A percentile compares a stretch with the other conserved stretches of the same genome.
Conservation (phyloP, 2,329 filamentous ascomycete genomes). For the Apiospora kogelbergensis region DNA sequence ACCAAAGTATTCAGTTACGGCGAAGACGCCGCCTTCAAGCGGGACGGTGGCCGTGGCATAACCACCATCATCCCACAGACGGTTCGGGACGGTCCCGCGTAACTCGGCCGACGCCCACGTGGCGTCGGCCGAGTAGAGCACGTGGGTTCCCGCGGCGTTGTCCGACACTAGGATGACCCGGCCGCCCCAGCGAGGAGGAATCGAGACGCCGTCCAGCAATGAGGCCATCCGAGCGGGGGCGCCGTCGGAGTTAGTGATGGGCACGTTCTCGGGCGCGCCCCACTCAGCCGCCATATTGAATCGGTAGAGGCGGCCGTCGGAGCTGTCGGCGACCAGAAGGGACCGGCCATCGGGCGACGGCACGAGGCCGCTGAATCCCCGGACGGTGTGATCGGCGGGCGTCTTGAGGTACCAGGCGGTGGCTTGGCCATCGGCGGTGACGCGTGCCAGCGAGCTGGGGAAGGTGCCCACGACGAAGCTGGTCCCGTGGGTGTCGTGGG, state of each 20-base stretch:
- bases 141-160: slow-evolving; percentile 32
- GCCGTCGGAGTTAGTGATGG: slow-evolving; percentile 15
- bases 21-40: slow-evolving; percentile 24
- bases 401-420: slow-evolving; percentile 33
- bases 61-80: slow-evolving; percentile 17
- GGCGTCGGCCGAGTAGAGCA: slow-evolving; percentile 35
- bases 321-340: slow-evolving; percentile 32
- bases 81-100: slow-evolving; percentile 31
- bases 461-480: slow-evolving; percentile 39
- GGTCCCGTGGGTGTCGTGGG: slow-evolving; percentile 35
- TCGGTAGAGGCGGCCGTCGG: slow-evolving; percentile 33
- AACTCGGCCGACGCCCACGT: slow-evolving; percentile 36
- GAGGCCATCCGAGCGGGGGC: slow-evolving; percentile 17
- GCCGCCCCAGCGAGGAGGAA: slow-evolving; percentile 33
- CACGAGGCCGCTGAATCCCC: slow-evolving; percentile 29
- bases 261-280: slow-evolving; percentile 25
- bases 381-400: slow-evolving; percentile 25
- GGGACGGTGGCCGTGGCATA: slow-evolving; percentile 25
- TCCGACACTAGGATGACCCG: slow-evolving; percentile 35
- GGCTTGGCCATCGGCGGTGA: slow-evolving; percentile 29
- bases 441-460: slow-evolving; percentile 35
- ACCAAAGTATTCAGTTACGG: slow-evolving; percentile 26
- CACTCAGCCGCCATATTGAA: slow-evolving; percentile 31
- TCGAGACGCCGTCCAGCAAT: slow-evolving; percentile 30
- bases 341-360: slow-evolving; percentile 21